A percentile compares a stretch with the other conserved stretches of the same genome.
Evolutionary conservation across 108 stramenopile genomes (phyloP).

Genomic region (Cyclotella choctawhatcheeana): DNA sequence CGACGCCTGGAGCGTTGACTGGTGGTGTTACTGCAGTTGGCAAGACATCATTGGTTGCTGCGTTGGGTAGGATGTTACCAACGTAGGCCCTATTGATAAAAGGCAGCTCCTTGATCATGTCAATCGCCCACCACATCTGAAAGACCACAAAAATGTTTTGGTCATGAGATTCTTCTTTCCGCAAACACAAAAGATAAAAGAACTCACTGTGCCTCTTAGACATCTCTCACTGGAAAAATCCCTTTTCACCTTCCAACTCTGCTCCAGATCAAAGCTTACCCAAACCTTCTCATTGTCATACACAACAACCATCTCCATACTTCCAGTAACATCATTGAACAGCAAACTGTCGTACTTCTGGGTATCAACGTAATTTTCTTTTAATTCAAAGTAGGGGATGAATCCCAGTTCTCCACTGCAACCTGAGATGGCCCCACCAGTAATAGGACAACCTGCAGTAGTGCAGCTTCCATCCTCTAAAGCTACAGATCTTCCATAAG

Average conservation of each 20-base stretch:
- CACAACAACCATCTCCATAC: conserved; percentile 45
- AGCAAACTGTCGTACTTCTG: conserved; percentile 33
- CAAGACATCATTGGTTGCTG: not conserved
- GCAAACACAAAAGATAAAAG: too few species aligned
- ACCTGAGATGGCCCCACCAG: conserved; percentile 24
- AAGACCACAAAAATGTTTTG: too few species aligned
- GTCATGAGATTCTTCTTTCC: too few species aligned
- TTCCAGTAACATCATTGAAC: conserved; percentile 37
- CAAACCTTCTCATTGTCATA: conserved; percentile 23
- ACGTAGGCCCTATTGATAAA: conserved; percentile 8
- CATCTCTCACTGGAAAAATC: conserved; percentile 41
- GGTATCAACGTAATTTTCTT: conserved; percentile 29
- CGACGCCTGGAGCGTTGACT: conserved; percentile 24
- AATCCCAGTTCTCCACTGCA: conserved; percentile 43
- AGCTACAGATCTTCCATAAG: conserved; percentile 38
- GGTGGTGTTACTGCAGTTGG: conserved; percentile 6
- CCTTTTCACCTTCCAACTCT: conserved; percentile 35
- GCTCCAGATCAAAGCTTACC: conserved; percentile 39
- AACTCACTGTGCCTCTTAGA: conserved; percentile 48
- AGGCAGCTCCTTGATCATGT: conserved; percentile 47
- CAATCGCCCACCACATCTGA: conserved; percentile 59
- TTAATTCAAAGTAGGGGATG: conserved; percentile 39
- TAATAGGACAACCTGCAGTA: conserved; percentile 43
- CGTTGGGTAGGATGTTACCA: conserved; percentile 1
- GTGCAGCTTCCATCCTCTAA: conserved; percentile 26